A percentile compares a stretch with the other conserved stretches of the same genome.
Evolutionary conservation across 768 basidiomycete species (phyloP).

Genomic region (Hemileccinum rubropunctum): DNA sequence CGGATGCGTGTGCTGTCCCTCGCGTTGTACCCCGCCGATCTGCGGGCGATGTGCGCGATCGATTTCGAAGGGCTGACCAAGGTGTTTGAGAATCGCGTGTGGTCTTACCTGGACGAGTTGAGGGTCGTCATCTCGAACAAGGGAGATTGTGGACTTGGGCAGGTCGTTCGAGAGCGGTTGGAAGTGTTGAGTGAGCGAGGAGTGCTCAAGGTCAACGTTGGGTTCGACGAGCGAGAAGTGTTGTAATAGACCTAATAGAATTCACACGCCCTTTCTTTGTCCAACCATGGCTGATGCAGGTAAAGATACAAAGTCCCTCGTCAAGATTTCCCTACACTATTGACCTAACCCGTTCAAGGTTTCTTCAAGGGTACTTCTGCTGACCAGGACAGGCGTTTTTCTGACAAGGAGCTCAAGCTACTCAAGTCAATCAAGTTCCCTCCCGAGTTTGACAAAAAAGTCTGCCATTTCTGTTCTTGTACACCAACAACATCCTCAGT

Average conservation of each 20-base stretch:
- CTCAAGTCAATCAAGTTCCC: slow-evolving; percentile 92
- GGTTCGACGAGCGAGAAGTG: slow-evolving; percentile 32
- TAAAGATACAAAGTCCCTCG: slow-evolving; percentile 18
- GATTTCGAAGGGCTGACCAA: slow-evolving; percentile 29
- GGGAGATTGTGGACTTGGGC: slow-evolving; percentile 25
- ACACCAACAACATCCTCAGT: background rate
- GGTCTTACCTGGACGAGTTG: slow-evolving; percentile 26
- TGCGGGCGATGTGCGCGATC: slow-evolving; percentile 25
- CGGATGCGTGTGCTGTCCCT: slow-evolving; percentile 31
- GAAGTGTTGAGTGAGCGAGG: slow-evolving; percentile 21
- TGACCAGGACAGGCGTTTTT: slow-evolving; percentile 90
- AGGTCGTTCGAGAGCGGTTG: slow-evolving; percentile 23
- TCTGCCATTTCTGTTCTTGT: slow-evolving; percentile 21
- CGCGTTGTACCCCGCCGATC: slow-evolving; percentile 31
- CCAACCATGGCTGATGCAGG: slow-evolving; percentile 60
- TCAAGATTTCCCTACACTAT: background rate
- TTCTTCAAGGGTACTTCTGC: slow-evolving; percentile 91
- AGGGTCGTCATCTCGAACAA: slow-evolving; percentile 31
- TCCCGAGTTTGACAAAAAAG: slow-evolving; percentile 84
- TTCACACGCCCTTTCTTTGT: slow-evolving; percentile 21
- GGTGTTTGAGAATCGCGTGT: slow-evolving; percentile 22
- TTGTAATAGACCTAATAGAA: slow-evolving; percentile 14
- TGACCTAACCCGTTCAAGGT: slow-evolving; percentile 40
- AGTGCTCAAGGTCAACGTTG: slow-evolving; percentile 27
- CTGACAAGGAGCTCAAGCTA: slow-evolving; percentile 90